Conservation (phyloP, 495 filamentous ascomycete species). For the Immersiella caudata region DNA sequence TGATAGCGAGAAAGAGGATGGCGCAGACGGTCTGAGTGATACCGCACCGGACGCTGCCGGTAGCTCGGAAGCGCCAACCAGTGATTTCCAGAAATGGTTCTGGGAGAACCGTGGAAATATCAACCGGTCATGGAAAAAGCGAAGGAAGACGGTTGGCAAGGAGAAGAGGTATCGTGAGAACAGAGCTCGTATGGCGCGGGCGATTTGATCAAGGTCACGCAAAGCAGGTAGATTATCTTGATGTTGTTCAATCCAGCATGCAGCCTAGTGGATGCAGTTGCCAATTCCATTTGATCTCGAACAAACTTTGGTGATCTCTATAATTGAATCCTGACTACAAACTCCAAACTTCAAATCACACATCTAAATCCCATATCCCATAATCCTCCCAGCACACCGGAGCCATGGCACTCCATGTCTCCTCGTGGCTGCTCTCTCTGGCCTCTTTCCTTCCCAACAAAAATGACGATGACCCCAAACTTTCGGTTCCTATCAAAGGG, state of each 20-base stretch:
- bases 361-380: too few relatives aligned
- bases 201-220: constrained; percentile 34
- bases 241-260: neutral
- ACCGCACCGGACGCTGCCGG: constrained; percentile 27
- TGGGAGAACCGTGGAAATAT: constrained; percentile 88
- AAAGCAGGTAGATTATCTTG: neutral
- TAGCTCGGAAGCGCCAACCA: constrained; percentile 39
- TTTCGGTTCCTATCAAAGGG: too few relatives aligned
- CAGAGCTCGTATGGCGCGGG: constrained; percentile 57
- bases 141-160: constrained; percentile 79
- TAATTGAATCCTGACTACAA: neutral
- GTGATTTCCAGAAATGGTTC: constrained; percentile 86
- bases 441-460: too few relatives aligned
- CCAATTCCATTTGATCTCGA: neutral
- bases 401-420: too few relatives aligned
- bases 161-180: constrained; percentile 87
- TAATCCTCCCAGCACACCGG: too few relatives aligned
- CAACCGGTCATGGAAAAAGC: constrained; percentile 88
- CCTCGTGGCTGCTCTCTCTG: too few relatives aligned
- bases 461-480: too few relatives aligned
- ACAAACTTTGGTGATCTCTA: neutral
- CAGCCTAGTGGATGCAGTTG: neutral
- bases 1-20: constrained; percentile 29
- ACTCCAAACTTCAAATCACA: too few relatives aligned
- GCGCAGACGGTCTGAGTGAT: constrained; percentile 39